Evolutionary conservation across 1,139 yeast genomes (phyloP).

Genomic region (Pichia cactophila): DNA sequence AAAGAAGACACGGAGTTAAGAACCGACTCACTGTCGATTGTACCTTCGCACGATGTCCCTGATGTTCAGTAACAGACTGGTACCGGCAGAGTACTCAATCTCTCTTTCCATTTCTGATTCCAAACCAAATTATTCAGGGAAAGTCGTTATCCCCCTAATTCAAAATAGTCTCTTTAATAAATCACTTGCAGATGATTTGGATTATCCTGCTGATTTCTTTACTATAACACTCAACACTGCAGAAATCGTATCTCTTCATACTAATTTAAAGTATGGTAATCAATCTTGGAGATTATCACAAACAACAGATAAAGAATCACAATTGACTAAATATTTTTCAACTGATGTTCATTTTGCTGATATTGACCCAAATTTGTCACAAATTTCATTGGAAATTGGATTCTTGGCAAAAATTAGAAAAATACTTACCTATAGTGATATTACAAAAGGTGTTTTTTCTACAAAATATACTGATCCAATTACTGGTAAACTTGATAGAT

Average conservation of each 20-base stretch:
- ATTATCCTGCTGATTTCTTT: constrained; percentile 17
- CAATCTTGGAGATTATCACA: constrained; percentile 6
- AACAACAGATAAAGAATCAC: constrained; percentile 33
- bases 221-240: constrained; percentile 36
- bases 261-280: constrained; percentile 10
- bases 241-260: constrained; percentile 33
- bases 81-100: constrained; percentile 41
- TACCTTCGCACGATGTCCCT: constrained; percentile 11
- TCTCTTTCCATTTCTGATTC: constrained; percentile 37
- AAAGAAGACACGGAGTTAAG: neutral
- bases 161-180: constrained; percentile 3
- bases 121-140: constrained; percentile 52
- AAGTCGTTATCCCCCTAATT: constrained; percentile 28
- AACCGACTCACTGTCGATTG: neutral
- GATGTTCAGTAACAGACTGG: constrained; percentile 28
- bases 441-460: constrained; percentile 60
- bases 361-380: constrained; percentile 4
- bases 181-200: neutral
- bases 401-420: constrained; percentile 52
- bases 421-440: constrained; percentile 49
- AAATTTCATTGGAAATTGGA: constrained; percentile 10
- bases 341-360: constrained; percentile 13
- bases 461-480: constrained; percentile 50
- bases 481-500: constrained; percentile 41
- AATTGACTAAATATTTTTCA: constrained; percentile 28